Percentiles rank a stretch among this genome's conserved stretches.
These are phyloP conservation scores for Linnemannia schmuckeri DNA, from an alignment of 192 early-diverging fungal species.

Conservation along the genomic window DNA sequence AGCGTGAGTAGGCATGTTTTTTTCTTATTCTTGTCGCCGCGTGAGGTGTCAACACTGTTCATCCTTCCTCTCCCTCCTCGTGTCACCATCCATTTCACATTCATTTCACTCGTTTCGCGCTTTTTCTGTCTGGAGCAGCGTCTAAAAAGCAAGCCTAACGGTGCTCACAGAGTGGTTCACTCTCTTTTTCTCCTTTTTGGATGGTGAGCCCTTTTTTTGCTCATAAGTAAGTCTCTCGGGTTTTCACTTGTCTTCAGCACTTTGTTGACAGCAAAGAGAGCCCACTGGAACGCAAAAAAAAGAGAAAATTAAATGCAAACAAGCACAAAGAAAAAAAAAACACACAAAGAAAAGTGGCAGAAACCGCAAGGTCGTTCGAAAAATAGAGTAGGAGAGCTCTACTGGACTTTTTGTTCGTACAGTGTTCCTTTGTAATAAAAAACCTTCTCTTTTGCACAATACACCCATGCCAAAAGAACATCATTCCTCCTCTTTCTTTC, in stretches of 20 bases:
- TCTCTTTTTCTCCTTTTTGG: background rate
- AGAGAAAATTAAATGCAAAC: conserved; percentile 3
- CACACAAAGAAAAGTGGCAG: background rate
- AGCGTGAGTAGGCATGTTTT: background rate
- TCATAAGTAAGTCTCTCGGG: background rate
- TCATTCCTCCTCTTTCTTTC: background rate
- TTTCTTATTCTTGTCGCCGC: background rate
- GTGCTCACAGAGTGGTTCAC: background rate
- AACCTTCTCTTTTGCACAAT: background rate
- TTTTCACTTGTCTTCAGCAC: background rate
- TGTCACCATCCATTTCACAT: background rate
- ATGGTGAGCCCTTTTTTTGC: background rate
- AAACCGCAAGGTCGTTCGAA: background rate
- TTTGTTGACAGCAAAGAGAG: background rate
- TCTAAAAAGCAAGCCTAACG: background rate
- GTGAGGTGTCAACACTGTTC: background rate
- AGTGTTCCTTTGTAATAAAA: background rate
- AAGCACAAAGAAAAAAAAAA: background rate
- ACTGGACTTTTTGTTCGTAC: background rate
- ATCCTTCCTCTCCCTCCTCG: background rate
- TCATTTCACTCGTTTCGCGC: background rate
- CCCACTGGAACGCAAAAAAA: conserved; percentile 2
- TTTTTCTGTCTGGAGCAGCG: background rate
- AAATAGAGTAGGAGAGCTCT: background rate
- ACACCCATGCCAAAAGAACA: background rate